Evolutionary conservation across 2,329 filamentous ascomycete species (phyloP).

Genomic region (Cladosporium velox): DNA sequence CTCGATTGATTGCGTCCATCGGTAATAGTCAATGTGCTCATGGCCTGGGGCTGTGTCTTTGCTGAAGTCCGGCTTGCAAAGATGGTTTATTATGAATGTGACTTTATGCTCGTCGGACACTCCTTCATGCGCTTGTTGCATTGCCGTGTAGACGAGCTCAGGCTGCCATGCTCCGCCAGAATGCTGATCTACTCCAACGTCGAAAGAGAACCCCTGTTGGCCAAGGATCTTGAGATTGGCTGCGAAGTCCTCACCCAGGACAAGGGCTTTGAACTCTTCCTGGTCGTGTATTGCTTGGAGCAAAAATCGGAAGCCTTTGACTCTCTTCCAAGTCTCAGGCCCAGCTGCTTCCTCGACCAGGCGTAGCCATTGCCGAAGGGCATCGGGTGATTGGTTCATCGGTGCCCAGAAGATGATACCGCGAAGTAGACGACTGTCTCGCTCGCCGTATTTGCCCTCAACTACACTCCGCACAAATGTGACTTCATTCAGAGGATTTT

Average conservation of each 20-base stretch:
- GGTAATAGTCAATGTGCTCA: constrained; percentile 55
- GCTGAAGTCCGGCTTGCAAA: constrained; percentile 75
- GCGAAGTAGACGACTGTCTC: constrained; percentile 59
- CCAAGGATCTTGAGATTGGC: constrained; percentile 60
- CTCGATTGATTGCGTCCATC: constrained; percentile 70
- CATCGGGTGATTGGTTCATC: constrained; percentile 62
- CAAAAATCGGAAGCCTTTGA: constrained; percentile 81
- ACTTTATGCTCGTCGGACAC: constrained; percentile 62
- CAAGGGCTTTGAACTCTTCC: constrained; percentile 39
- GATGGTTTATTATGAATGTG: constrained; percentile 75
- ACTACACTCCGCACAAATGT: constrained; percentile 67
- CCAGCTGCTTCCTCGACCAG: constrained; percentile 64
- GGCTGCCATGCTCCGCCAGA: constrained; percentile 68
- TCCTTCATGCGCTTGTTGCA: constrained; percentile 58
- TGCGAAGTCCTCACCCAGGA: constrained; percentile 39
- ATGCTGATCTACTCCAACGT: constrained; percentile 80
- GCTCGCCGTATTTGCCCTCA: constrained; percentile 50
- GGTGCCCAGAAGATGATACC: constrained; percentile 87
- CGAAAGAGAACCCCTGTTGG: constrained; percentile 67
- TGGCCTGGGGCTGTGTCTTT: constrained; percentile 38
- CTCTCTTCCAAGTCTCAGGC: constrained; percentile 60
- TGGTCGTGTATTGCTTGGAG: constrained; percentile 59
- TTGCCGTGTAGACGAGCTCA: constrained; percentile 39
- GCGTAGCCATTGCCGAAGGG: constrained; percentile 66
- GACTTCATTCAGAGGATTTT: constrained; percentile 70